Evolutionary conservation across 2,329 filamentous ascomycete genomes (phyloP).

Genomic region (Lasiodiplodia sp.): DNA sequence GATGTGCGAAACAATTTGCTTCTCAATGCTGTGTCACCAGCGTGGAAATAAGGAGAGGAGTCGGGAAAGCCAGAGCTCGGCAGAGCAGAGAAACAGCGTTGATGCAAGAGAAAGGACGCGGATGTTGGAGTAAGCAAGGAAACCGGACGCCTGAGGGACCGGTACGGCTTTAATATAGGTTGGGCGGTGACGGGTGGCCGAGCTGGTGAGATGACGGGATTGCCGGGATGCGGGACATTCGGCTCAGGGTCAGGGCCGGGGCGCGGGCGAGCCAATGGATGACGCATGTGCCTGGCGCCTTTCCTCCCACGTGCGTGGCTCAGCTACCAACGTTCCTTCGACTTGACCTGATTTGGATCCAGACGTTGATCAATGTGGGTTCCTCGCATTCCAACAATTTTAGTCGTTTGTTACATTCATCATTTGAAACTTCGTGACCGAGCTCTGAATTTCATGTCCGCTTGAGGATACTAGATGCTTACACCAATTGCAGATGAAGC

Average conservation of each 20-base stretch:
- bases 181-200: constrained; percentile 11
- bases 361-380: not conserved
- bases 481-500: not conserved
- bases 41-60: not conserved
- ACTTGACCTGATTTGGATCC: not conserved
- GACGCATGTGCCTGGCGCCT: constrained; percentile 23
- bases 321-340: not conserved
- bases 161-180: constrained; percentile 9
- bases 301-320: constrained; percentile 18
- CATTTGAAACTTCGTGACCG: too few relatives aligned
- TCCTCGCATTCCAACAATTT: not conserved
- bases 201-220: constrained; percentile 17
- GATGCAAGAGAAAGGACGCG: not conserved
- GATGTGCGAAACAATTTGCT: not conserved
- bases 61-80: not conserved
- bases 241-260: not conserved
- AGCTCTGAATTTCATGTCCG: too few relatives aligned
- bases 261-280: constrained; percentile 8
- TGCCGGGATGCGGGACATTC: constrained; percentile 4
- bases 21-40: not conserved
- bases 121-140: not conserved
- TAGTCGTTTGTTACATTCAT: not conserved
- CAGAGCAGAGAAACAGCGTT: not conserved
- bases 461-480: too few relatives aligned
- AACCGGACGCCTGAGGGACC: not conserved